A percentile compares a stretch with the other conserved stretches of the same genome.
Conservation (phyloP, 2,329 filamentous ascomycete species). For the Ceratocystis alfenasii region DNA sequence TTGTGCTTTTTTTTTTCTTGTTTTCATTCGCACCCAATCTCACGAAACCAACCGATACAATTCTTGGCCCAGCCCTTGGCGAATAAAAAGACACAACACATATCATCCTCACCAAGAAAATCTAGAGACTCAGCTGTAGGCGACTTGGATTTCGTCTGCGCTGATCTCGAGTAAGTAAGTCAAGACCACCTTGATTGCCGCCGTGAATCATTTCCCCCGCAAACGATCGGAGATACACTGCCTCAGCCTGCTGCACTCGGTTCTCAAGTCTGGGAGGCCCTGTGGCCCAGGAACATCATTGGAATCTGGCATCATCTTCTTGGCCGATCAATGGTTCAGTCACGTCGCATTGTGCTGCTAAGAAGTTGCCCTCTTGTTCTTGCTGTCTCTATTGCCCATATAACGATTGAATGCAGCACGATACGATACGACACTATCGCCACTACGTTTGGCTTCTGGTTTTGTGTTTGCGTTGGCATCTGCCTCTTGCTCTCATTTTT, state of each 20-base stretch:
- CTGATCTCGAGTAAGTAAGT: conserved; percentile 47
- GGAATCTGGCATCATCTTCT: conserved; percentile 6
- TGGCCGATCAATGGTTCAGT: not conserved
- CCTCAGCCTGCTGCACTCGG: not conserved
- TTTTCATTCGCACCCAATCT: not conserved
- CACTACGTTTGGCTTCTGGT: no score
- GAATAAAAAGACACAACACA: not conserved
- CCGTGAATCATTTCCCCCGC: not conserved
- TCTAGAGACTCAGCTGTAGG: conserved; percentile 46
- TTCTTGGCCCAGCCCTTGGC: not conserved
- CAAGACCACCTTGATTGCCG: not conserved
- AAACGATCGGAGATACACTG: not conserved
- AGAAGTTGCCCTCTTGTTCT: not conserved
- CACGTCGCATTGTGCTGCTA: not conserved
- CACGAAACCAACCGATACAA: not conserved
- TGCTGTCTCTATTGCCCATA: no score
- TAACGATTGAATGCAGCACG: no score
- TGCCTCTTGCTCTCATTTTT: not conserved
- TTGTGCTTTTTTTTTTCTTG: not conserved
- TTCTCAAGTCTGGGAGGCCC: not conserved
- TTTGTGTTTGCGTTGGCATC: not conserved
- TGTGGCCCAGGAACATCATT: not conserved
- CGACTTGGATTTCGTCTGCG: conserved; percentile 48
- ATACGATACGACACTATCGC: no score
- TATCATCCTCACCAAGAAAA: not conserved